Conservation (phyloP, 1,284 basidiomycete genomes). For the Cutaneotrichosporon spelunceum region DNA sequence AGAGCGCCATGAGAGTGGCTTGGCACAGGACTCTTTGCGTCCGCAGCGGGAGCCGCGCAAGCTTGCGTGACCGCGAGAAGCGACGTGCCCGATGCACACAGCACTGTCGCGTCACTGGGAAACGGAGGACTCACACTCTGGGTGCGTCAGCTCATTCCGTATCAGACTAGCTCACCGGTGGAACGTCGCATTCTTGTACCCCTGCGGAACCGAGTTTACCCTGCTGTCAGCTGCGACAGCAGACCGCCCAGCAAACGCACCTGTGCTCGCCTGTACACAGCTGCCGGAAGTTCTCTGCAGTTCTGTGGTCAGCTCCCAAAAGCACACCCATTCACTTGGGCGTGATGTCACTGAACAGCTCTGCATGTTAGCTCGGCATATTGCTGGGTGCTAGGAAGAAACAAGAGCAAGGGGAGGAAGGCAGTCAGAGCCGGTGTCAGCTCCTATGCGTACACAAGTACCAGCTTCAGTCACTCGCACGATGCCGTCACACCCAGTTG, state of each 20-base stretch:
- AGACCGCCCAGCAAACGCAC: conserved; percentile 50
- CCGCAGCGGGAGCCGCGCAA: no score
- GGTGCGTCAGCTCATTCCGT: conserved; percentile 1
- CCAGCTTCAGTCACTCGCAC: no score
- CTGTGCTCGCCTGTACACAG: conserved; percentile 93
- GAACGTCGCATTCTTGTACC: conserved; percentile 83
- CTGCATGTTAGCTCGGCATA: conserved; percentile 21
- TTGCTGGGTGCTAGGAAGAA: neutral
- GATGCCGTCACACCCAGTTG: no score
- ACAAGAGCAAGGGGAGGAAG: neutral
- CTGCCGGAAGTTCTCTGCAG: conserved; percentile 96
- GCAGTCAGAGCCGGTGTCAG: neutral
- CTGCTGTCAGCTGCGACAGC: conserved; percentile 53
- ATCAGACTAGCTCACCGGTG: conserved; percentile 65
- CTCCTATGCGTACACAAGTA: neutral
- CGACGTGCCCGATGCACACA: neutral
- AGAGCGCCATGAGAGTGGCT: no score
- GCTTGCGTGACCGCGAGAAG: no score
- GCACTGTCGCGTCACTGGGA: neutral
- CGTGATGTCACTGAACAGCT: conserved; percentile 48
- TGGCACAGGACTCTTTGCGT: no score
- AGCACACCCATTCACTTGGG: conserved; percentile 35
- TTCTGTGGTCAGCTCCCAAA: conserved; percentile 55
- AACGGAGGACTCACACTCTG: conserved; percentile 19
- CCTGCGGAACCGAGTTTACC: conserved; percentile 78